Evolutionary conservation across 345 rosid species (phyloP).

Genomic region (Euphorbia peplus): DNA sequence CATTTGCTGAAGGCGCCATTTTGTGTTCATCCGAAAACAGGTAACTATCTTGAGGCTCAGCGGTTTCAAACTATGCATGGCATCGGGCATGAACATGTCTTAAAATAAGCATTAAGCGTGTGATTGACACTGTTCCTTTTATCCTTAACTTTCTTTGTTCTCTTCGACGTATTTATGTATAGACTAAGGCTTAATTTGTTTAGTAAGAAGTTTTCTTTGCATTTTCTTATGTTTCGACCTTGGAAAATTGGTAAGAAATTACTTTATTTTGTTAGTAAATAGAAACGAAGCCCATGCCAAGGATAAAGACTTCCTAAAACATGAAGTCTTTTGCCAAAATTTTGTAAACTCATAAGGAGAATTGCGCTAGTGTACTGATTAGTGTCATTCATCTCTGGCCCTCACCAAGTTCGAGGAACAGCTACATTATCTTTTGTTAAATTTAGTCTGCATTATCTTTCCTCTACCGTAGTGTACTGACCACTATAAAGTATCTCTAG

Average conservation of each 20-base stretch:
- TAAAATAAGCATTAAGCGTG: background rate
- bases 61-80: slow-evolving; percentile 1
- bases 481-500: no score
- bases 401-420: background rate
- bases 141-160: background rate
- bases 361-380: background rate
- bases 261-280: background rate
- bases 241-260: background rate
- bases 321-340: background rate
- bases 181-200: background rate
- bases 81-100: background rate
- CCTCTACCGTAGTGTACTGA: no score
- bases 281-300: background rate
- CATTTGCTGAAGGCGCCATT: slow-evolving; percentile 98
- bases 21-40: slow-evolving; percentile 93
- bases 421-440: background rate
- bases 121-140: background rate
- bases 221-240: background rate
- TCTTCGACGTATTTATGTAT: background rate
- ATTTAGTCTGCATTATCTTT: background rate
- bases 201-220: background rate
- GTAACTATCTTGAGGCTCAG: slow-evolving; percentile 26
- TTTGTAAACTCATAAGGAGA: background rate
- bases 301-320: background rate
- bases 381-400: background rate